Evolutionary conservation across 345 rosid species (phyloP).

Genomic region (Melaleuca quinquenervia): DNA sequence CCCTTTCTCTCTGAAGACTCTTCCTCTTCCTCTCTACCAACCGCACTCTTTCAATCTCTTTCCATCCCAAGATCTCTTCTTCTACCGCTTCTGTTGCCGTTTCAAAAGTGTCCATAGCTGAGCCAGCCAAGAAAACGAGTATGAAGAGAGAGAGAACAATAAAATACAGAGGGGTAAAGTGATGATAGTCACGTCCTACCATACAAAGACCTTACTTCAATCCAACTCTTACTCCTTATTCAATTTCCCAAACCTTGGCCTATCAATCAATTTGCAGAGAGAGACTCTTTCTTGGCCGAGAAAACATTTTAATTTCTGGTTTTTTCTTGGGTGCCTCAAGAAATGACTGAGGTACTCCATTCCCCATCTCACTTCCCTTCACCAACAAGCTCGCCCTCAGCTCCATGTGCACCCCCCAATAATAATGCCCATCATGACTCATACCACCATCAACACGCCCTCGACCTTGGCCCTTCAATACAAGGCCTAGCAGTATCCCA

Average conservation of each 20-base stretch:
- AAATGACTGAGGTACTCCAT: constrained; percentile 66
- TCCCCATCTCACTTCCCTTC: constrained; percentile 82
- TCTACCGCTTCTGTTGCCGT: neutral
- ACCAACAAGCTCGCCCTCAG: constrained; percentile 70
- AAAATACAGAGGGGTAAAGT: constrained; percentile 1
- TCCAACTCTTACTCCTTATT: constrained; percentile 43
- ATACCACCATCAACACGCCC: constrained; percentile 13
- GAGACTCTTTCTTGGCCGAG: neutral
- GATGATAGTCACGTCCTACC: constrained; percentile 57
- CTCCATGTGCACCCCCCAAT: constrained; percentile 23
- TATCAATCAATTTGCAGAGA: neutral
- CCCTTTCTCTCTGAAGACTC: neutral
- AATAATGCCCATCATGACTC: constrained; percentile 29
- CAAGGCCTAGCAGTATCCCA: neutral
- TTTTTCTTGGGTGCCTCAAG: neutral
- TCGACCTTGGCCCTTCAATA: neutral
- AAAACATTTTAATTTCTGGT: neutral
- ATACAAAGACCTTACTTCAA: constrained; percentile 60
- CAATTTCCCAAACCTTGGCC: constrained; percentile 1
- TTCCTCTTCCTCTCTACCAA: constrained; percentile 2
- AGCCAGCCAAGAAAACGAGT: constrained; percentile 7
- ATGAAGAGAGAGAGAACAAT: neutral
- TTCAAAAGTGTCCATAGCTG: neutral
- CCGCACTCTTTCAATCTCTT: neutral
- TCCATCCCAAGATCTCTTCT: neutral